Base-by-base conservation (phyloP, 176 grass and related monocot species). In the Tillandsia leiboldiana region DNA sequence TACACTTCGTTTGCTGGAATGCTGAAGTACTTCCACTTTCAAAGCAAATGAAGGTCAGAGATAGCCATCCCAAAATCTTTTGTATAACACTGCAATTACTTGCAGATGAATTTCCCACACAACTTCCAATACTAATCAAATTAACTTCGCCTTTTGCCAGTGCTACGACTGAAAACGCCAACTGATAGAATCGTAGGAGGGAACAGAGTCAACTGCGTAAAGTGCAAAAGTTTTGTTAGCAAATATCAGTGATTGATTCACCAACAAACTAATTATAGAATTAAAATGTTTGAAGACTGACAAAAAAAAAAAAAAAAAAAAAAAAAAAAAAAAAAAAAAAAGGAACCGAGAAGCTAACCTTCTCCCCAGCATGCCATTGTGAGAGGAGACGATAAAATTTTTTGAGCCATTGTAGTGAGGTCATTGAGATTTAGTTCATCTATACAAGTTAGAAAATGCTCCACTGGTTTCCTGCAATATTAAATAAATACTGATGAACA, bases 341-440 rank as follows among this genome's bases (percentile, higher is more conserved):
- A 1, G 11, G 9, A 51, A 26, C 18, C 61, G 9, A 22, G 26
- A 53, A 24, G 29, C 79, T 6, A 80, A 96, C 88, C 86, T 70
- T 89, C 75, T 74, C 88, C 92, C 76, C 70, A 96, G 73, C 83
- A 87, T 78, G 84, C 86, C 86, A 91, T 80, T 29, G 92, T 96
- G 10, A 85, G 92, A 18, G 72, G 70, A 2, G 92, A 89, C 69
- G 86, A 82, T 67, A 96, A 68, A 63, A 96, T 65, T 81, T 76
- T 87, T 64, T 82, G 74, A 10, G 88, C 86, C 73, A 91, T 87
- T 18, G 11, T 26, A 65, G 85, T 89, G 49, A 96, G 64, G 72
- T 96, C 86, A 50, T 91, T 51, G 63, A 84, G 50, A 68, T 80
- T 89, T 15, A 96, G 69, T 75, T 85, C 79, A 13, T 91, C 86